Percentiles rank a stretch among this genome's conserved stretches.
Evolutionary conservation across 2,329 filamentous ascomycete species (phyloP).

Genomic region (Cadophora malorum): DNA sequence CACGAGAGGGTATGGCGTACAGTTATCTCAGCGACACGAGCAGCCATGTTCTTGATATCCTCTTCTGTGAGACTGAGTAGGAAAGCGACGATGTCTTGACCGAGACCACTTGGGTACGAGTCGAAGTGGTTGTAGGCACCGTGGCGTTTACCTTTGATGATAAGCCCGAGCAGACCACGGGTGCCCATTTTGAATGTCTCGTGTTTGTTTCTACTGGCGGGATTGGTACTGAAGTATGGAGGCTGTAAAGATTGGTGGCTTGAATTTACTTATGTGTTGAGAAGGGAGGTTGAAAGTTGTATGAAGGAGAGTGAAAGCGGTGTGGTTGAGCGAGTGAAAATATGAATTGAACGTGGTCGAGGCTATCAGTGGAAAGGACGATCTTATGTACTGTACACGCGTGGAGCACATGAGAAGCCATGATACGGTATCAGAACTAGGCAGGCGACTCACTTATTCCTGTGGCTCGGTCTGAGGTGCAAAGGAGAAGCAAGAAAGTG

Average conservation of each 20-base stretch:
- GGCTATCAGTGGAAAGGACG: too few relatives aligned
- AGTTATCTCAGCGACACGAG: slow-evolving; percentile 19
- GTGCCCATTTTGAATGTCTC: slow-evolving; percentile 15
- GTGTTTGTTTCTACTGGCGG: background rate
- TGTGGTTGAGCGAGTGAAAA: background rate
- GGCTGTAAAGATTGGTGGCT: too few relatives aligned
- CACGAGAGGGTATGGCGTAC: background rate
- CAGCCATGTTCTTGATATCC: slow-evolving; percentile 18
- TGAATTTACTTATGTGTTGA: too few relatives aligned
- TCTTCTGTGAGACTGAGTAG: slow-evolving; percentile 13
- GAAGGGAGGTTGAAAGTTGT: background rate
- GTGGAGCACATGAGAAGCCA: background rate
- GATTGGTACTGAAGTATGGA: background rate
- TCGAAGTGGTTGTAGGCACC: slow-evolving; percentile 23
- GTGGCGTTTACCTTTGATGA: slow-evolving; percentile 22
- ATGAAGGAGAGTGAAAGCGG: background rate
- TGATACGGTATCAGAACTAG: background rate
- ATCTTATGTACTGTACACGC: background rate
- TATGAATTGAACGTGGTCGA: background rate
- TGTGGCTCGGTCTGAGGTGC: background rate
- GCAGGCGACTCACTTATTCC: background rate
- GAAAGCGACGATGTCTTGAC: slow-evolving; percentile 25
- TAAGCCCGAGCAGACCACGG: slow-evolving; percentile 23
- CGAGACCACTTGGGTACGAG: slow-evolving; percentile 24
- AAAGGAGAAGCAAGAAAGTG: background rate